Evolutionary conservation across 2,329 filamentous ascomycete species (phyloP), one percentile per base, ranked within the genome.

Genomic region (Xylariaceae sp.): DNA sequence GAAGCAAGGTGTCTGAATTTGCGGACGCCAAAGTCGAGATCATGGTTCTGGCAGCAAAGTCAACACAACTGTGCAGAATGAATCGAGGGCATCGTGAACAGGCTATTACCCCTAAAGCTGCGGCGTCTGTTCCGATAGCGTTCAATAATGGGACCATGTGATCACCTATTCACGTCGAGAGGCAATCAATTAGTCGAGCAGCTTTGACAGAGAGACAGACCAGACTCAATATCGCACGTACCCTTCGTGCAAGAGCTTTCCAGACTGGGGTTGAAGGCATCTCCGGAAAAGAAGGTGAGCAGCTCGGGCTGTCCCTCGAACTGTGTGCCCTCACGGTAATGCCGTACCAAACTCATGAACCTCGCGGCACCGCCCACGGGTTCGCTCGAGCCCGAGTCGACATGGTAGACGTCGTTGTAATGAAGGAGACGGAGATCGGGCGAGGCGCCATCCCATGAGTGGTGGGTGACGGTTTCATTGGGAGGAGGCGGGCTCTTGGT

Each of bases 371-470:
- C 92, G 34, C 92, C 92, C 1, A 92, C 85, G 1, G 92, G 92
- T 70, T 96, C 90, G 13, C 88, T 85, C 30, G 89, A 92, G 1
- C 80, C 79, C 1, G 75, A 71, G 66, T 96, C 91, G 56, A 96
- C 83, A 69, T 96, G 92, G 74, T 96, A 96, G 61, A 96, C 92
- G 75, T 97, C 92, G 74, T 96, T 96, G 80, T 88, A 96, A 76
- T 96, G 92, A 37, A 96, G 73, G 57, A 96, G 75, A n/a, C 92
- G 86, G 54, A 96, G 76, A 71, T 91, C 88, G 50, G 90, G 89
- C 48, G 78, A 76, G 17, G 45, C 35, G 48, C 64, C 57, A 52
- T 62, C 60, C n/a, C 61, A 49, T 1, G 71, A 72, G 52, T 66
- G 69, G 61, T 70, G 72, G 10, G 70, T 72, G 53, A 71, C 50